A percentile compares a stretch with the other conserved stretches of the same genome.
Conservation (phyloP, 352 stramenopile genomes). For the Globisporangium iwayamae region DNA sequence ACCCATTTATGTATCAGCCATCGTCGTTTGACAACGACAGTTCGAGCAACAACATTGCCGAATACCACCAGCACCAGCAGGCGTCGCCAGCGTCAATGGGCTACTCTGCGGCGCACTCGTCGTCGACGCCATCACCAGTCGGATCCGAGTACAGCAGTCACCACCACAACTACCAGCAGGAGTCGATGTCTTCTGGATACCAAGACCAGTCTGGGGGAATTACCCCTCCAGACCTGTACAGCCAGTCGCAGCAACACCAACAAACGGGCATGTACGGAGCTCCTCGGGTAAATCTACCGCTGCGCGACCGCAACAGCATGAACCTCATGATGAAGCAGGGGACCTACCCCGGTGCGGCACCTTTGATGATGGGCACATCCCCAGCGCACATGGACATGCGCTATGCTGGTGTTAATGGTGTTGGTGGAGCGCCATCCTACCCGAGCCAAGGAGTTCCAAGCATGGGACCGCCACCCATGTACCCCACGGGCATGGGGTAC, state of each 20-base stretch:
- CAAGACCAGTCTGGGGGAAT: slow-evolving; percentile 2
- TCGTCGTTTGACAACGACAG: slow-evolving; percentile 13
- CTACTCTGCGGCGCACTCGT: slow-evolving; percentile 19
- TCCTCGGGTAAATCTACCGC: slow-evolving; percentile 56
- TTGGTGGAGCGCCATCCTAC: slow-evolving; percentile 1
- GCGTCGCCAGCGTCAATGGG: slow-evolving; percentile 32
- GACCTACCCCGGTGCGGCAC: slow-evolving; percentile 24
- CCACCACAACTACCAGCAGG: slow-evolving; percentile 8
- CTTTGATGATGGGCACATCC: slow-evolving; percentile 18
- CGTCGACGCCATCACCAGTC: neutral
- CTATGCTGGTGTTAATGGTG: neutral
- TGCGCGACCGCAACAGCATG: slow-evolving; percentile 46
- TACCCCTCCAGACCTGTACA: slow-evolving; percentile 25
- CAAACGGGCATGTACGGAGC: slow-evolving; percentile 20
- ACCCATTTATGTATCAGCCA: slow-evolving; percentile 33
- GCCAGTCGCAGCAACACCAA: slow-evolving; percentile 44
- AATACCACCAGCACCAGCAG: slow-evolving; percentile 21
- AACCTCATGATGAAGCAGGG: slow-evolving; percentile 42
- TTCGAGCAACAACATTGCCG: slow-evolving; percentile 5
- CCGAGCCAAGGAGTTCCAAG: slow-evolving; percentile 26
- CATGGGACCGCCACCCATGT: slow-evolving; percentile 14
- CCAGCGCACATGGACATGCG: slow-evolving; percentile 16
- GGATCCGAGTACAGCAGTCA: slow-evolving; percentile 1
- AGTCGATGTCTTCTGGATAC: slow-evolving; percentile 9
- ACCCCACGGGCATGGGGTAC: slow-evolving; percentile 39